Conservation (phyloP, 495 filamentous ascomycete genomes). For the Aspergillus conjunctus region DNA sequence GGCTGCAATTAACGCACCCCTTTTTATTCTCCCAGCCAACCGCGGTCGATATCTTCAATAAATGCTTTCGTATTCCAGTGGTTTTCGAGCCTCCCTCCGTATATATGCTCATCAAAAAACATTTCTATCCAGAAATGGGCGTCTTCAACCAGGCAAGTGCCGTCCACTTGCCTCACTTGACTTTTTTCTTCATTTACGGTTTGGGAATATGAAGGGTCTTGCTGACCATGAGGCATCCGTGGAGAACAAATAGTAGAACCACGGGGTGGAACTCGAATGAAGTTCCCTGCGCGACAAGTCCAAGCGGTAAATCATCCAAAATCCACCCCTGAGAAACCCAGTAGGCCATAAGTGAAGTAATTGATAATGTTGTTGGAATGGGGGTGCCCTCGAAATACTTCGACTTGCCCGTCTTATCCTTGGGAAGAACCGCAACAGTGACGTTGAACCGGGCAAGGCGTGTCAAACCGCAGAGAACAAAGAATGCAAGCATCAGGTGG, state of each 20-base stretch:
- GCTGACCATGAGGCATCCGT: constrained; percentile 91
- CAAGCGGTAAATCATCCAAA: constrained; percentile 71
- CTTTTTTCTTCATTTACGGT: constrained; percentile 53
- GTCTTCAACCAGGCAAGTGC: constrained; percentile 14
- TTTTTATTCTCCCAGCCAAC: constrained; percentile 16
- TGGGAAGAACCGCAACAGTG: constrained; percentile 82
- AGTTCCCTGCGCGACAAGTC: constrained; percentile 64
- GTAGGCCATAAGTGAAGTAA: constrained; percentile 84
- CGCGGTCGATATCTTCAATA: constrained; percentile 22
- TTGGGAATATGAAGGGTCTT: constrained; percentile 97
- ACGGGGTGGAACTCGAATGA: constrained; percentile 85
- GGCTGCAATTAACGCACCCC: constrained; percentile 26
- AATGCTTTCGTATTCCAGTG: constrained; percentile 23
- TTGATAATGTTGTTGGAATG: constrained; percentile 82
- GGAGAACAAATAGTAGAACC: constrained; percentile 74
- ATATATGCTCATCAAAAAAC: constrained; percentile 28
- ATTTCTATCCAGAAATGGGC: constrained; percentile 23
- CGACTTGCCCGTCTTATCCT: constrained; percentile 87
- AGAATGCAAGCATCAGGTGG: constrained; percentile 81
- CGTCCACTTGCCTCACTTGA: constrained; percentile 5
- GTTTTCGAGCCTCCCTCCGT: constrained; percentile 12
- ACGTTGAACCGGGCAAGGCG: constrained; percentile 97
- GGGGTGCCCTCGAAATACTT: constrained; percentile 96
- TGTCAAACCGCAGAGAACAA: constrained; percentile 93
- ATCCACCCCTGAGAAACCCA: constrained; percentile 84